Evolutionary conservation across 768 basidiomycete genomes (phyloP).

Genomic region (Boletus tylopilopsis): DNA sequence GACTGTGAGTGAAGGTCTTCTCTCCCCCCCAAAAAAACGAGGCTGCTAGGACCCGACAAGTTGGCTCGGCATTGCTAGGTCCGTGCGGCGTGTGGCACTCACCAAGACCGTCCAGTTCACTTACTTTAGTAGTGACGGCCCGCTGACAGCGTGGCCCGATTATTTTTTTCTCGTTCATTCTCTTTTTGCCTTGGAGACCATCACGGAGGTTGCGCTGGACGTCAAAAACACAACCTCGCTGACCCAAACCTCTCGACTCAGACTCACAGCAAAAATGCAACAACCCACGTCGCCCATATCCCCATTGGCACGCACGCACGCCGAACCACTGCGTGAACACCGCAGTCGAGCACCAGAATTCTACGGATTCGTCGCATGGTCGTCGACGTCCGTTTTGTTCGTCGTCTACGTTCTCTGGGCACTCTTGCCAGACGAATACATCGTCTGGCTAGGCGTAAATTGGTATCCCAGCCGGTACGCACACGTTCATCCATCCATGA

Average conservation of each 20-base stretch:
- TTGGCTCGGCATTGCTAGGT: slow-evolving; percentile 9
- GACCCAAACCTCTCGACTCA: not conserved
- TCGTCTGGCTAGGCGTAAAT: slow-evolving; percentile 59
- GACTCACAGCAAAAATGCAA: slow-evolving; percentile 15
- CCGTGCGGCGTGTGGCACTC: too few species aligned
- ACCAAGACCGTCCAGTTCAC: too few species aligned
- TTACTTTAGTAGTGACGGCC: too few species aligned
- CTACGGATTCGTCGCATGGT: slow-evolving; percentile 89
- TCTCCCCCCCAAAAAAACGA: not conserved
- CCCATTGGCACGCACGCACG: slow-evolving; percentile 42
- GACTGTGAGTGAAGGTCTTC: not conserved
- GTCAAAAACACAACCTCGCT: not conserved
- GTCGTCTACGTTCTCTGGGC: slow-evolving; percentile 77
- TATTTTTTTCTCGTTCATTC: too few species aligned
- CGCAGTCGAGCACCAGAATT: slow-evolving; percentile 78
- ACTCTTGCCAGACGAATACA: slow-evolving; percentile 67
- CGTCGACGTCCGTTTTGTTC: slow-evolving; percentile 69
- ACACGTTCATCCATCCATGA: not conserved
- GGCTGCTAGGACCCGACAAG: slow-evolving; percentile 1
- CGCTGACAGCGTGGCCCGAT: too few species aligned
- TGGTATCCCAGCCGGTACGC: slow-evolving; percentile 88
- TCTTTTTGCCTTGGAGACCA: not conserved
- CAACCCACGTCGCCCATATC: slow-evolving; percentile 44
- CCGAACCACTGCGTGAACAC: slow-evolving; percentile 37
- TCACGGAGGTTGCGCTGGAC: slow-evolving; percentile 24